Evolutionary conservation across 2,329 filamentous ascomycete genomes (phyloP).

Genomic region (Colletotrichum lindemuthianum): DNA sequence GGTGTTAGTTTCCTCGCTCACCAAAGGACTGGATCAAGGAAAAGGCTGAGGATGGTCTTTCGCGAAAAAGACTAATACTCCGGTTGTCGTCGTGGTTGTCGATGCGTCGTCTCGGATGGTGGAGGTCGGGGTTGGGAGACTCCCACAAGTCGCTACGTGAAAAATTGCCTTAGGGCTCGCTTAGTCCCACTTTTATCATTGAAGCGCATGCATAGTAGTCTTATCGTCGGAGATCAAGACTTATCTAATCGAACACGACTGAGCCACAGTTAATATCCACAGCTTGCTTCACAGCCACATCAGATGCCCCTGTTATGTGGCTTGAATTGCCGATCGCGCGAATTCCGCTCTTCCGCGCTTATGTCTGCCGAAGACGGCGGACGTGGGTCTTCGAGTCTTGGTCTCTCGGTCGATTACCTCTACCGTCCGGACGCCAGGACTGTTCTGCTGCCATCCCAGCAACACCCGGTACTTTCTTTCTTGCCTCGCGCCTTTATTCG

Average conservation of each 20-base stretch:
- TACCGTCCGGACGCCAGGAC: conserved; percentile 21
- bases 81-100: conserved; percentile 19
- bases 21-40: conserved; percentile 53
- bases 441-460: conserved; percentile 16
- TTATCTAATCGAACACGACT: too few species aligned
- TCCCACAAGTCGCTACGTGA: too few species aligned
- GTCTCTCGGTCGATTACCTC: conserved; percentile 20
- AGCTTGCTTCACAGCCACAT: too few species aligned
- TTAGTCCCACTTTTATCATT: too few species aligned
- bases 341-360: conserved; percentile 12
- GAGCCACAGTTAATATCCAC: too few species aligned
- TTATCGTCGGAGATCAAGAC: too few species aligned
- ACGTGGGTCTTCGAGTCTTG: conserved; percentile 7
- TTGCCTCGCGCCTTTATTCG: conserved; percentile 29
- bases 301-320: too few species aligned
- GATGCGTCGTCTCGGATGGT: too few species aligned
- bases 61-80: conserved; percentile 39
- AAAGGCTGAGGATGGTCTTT: conserved; percentile 54
- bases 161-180: too few species aligned
- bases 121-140: too few species aligned
- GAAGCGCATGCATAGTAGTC: too few species aligned
- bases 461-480: conserved; percentile 1
- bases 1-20: conserved; percentile 59
- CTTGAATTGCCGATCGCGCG: not conserved
- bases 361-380: conserved; percentile 14